Conservation (phyloP, 257 asterid species). For the Gentiana dahurica region DNA sequence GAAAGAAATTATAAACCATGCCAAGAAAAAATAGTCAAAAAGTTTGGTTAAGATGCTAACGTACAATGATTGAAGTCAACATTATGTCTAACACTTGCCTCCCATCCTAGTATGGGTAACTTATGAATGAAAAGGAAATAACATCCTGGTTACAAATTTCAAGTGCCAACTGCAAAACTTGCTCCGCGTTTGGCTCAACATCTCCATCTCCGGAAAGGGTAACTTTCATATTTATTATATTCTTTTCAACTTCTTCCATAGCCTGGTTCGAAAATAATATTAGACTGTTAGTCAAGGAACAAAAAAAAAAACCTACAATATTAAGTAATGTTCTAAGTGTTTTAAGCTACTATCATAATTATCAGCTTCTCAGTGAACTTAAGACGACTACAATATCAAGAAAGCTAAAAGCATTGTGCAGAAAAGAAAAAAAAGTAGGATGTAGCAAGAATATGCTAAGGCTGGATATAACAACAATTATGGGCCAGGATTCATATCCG, state of each 20-base stretch:
- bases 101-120: constrained; percentile 90
- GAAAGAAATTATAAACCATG: constrained; percentile 15
- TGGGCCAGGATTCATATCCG: too few relatives aligned
- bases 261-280: constrained; percentile 39
- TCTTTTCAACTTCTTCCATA: constrained; percentile 97
- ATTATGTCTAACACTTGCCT: constrained; percentile 42
- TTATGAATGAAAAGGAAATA: constrained; percentile 82
- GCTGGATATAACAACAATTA: too few relatives aligned
- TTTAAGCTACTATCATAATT: background rate
- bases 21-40: constrained; percentile 13
- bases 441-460: too few relatives aligned
- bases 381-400: too few relatives aligned
- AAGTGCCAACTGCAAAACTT: constrained; percentile 59
- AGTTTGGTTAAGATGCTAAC: background rate
- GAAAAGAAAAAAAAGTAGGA: too few relatives aligned
- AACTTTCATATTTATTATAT: constrained; percentile 64
- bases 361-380: too few relatives aligned
- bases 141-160: constrained; percentile 86
- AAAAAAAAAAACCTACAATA: constrained; percentile 7
- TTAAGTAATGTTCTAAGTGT: constrained; percentile 6
- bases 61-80: background rate
- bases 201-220: constrained; percentile 95
- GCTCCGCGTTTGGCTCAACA: constrained; percentile 72
- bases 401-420: too few relatives aligned
- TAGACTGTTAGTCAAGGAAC: constrained; percentile 3